phyloP scores from a whole-genome alignment of 2,329 filamentous ascomycete genomes.

The Aureobasidium sp. region DNA sequence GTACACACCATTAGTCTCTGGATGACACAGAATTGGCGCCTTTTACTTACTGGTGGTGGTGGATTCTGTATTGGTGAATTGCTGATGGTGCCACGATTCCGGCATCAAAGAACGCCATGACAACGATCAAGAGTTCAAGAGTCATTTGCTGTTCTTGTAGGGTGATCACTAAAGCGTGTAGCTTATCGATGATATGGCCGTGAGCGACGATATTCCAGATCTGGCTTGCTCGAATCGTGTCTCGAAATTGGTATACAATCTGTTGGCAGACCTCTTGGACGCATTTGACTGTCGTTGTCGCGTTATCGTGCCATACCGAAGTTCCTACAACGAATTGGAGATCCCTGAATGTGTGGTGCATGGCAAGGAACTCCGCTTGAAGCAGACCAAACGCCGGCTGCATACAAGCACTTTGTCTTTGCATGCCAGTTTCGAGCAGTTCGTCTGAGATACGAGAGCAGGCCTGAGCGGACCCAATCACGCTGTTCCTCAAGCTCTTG shows the following conservation, averaged over 20 bases:
- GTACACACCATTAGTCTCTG: not conserved
- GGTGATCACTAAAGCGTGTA: not conserved
- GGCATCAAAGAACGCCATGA: not conserved
- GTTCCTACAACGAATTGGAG: not conserved
- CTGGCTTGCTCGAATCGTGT: too few relatives aligned
- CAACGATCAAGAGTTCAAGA: not conserved
- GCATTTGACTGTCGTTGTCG: not conserved
- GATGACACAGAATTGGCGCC: not conserved
- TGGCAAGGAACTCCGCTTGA: not conserved
- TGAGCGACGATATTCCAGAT: not conserved
- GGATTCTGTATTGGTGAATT: not conserved
- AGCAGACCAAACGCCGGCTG: not conserved
- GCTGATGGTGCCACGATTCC: not conserved
- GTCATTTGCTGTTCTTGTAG: not conserved
- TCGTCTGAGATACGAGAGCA: not conserved
- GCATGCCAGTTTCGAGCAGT: not conserved
- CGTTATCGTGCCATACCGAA: not conserved
- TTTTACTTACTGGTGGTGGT: not conserved
- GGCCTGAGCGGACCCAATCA: not conserved
- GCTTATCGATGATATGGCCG: not conserved
- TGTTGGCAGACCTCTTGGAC: too few relatives aligned
- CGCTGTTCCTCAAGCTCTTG: not conserved
- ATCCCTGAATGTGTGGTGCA: not conserved
- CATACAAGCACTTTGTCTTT: not conserved
- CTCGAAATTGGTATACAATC: too few relatives aligned